Conservation (phyloP, 225 moss, liverwort and hornwort genomes). For the Marchantia polymorpha region DNA sequence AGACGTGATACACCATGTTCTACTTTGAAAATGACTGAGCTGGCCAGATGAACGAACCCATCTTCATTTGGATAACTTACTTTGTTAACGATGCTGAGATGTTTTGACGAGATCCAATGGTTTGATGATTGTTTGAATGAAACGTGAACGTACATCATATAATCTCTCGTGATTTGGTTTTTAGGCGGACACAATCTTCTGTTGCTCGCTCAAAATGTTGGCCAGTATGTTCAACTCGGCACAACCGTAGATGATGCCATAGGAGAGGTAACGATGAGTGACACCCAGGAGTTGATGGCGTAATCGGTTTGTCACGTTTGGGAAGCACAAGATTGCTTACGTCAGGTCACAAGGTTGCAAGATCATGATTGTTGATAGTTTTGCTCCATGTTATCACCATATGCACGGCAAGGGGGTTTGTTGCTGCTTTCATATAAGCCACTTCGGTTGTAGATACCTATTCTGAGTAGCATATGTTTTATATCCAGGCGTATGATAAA, state of each 20-base stretch:
- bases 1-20: too few species aligned
- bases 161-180: not conserved
- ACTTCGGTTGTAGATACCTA: not conserved
- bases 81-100: too few species aligned
- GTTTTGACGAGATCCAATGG: too few species aligned
- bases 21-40: not conserved
- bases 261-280: constrained; percentile 64
- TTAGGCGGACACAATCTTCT: constrained; percentile 93
- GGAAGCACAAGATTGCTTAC: not conserved
- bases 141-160: too few species aligned
- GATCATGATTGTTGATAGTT: not conserved
- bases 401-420: not conserved
- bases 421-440: not conserved
- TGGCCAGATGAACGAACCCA: too few species aligned
- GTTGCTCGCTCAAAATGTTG: constrained; percentile 83
- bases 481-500: constrained; percentile 85
- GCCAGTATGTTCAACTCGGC: constrained; percentile 87
- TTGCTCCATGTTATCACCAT: not conserved
- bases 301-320: not conserved
- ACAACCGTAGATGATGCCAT: constrained; percentile 98
- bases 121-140: too few species aligned
- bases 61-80: too few species aligned
- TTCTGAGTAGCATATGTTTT: not conserved
- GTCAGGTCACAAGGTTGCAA: not conserved
- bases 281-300: not conserved